phyloP scores from a whole-genome alignment of 2,329 filamentous ascomycete species.

The Drechmeria coniospora region DNA sequence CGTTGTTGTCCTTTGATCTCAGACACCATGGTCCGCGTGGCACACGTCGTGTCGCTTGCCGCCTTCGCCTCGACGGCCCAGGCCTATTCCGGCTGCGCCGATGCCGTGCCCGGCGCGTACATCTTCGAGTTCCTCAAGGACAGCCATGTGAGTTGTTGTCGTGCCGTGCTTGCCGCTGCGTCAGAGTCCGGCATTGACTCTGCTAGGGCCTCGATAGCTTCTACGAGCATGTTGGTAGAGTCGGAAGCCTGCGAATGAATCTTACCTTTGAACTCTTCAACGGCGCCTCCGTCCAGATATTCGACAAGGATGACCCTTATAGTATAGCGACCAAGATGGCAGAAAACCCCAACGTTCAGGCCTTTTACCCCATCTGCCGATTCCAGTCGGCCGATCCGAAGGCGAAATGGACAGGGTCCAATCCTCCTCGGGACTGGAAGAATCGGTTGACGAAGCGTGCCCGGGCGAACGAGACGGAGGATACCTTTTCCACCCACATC shows the following conservation, averaged over 20 bases:
- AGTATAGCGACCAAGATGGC: slow-evolving; percentile 24
- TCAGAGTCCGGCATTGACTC: background rate
- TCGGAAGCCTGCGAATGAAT: slow-evolving; percentile 29
- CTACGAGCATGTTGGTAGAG: slow-evolving; percentile 5
- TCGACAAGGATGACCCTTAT: slow-evolving; percentile 27
- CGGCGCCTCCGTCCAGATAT: slow-evolving; percentile 36
- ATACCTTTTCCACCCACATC: slow-evolving; percentile 31
- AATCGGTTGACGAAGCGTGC: too few relatives aligned
- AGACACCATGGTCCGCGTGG: too few relatives aligned
- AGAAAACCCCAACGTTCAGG: slow-evolving; percentile 27
- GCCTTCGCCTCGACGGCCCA: too few relatives aligned
- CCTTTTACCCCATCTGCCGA: slow-evolving; percentile 29
- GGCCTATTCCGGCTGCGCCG: too few relatives aligned
- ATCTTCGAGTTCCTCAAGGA: slow-evolving; percentile 7
- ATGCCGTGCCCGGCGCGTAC: slow-evolving; percentile 7
- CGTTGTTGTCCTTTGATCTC: too few relatives aligned
- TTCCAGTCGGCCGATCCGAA: slow-evolving; percentile 29
- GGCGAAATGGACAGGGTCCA: slow-evolving; percentile 25
- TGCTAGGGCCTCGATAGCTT: too few relatives aligned
- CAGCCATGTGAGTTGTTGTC: slow-evolving; percentile 8
- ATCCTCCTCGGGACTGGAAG: slow-evolving; percentile 10
- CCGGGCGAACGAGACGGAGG: slow-evolving; percentile 8
- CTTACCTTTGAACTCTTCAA: slow-evolving; percentile 36
- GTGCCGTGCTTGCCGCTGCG: slow-evolving; percentile 11
- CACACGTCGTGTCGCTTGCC: too few relatives aligned